A percentile compares a stretch with the other conserved stretches of the same genome.
phyloP scores from a whole-genome alignment of 306 rosid species.

The Cucumis cinereus region DNA sequence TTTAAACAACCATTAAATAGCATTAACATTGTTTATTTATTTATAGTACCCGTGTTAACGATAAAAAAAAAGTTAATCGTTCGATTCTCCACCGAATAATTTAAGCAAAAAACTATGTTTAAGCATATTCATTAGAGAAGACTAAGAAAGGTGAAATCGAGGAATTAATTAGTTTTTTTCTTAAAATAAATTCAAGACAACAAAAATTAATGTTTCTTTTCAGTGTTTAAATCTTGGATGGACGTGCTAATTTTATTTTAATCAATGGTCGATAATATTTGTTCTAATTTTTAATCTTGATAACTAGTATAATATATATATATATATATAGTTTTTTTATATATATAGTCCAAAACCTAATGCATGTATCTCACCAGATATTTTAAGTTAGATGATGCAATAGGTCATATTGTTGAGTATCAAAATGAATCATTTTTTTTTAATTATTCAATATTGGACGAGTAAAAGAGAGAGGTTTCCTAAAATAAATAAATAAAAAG shows the following conservation, averaged over 20 bases:
- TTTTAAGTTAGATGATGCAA: background rate
- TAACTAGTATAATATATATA: background rate
- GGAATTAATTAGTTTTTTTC: background rate
- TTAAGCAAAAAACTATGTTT: too few species aligned
- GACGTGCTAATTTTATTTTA: background rate
- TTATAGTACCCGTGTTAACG: too few species aligned
- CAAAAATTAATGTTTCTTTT: background rate
- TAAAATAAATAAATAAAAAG: background rate
- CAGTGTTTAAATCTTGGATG: background rate
- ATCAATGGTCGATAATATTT: too few species aligned
- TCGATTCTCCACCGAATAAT: too few species aligned
- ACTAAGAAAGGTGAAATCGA: background rate
- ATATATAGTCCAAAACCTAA: background rate
- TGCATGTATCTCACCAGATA: background rate
- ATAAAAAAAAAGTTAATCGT: too few species aligned
- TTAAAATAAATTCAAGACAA: too few species aligned
- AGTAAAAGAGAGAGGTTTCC: too few species aligned
- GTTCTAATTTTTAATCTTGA: background rate
- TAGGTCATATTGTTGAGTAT: background rate
- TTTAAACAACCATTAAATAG: too few species aligned
- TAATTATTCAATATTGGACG: background rate
- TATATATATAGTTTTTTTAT: too few species aligned
- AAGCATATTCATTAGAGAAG: too few species aligned
- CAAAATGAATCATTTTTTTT: background rate
- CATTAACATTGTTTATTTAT: too few species aligned